These are phyloP conservation scores for Dissophora ornata DNA, from an alignment of 192 early-diverging fungal genomes.

Conservation along the genomic window DNA sequence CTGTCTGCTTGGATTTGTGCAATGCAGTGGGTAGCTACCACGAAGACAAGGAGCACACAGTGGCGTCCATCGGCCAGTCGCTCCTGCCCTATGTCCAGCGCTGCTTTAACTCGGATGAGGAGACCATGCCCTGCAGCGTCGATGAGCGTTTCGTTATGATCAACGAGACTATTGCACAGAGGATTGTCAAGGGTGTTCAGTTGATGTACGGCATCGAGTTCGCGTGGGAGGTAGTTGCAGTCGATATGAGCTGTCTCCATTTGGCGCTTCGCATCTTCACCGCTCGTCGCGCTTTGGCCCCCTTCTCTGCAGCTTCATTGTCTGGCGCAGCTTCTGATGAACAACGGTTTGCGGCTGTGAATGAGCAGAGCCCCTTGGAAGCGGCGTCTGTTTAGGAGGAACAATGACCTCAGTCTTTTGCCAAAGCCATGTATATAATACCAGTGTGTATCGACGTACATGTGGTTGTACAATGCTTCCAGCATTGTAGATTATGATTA, in stretches of 20 bases:
- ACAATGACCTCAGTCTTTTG: too few species aligned
- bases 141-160: conserved; percentile 68
- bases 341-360: not conserved
- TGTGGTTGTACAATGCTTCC: too few species aligned
- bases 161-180: conserved; percentile 69
- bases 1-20: too few species aligned
- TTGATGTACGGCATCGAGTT: conserved; percentile 91
- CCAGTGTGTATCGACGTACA: too few species aligned
- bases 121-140: conserved; percentile 56
- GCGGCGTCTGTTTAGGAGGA: not conserved
- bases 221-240: conserved; percentile 75
- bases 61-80: conserved; percentile 42
- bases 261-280: conserved; percentile 63
- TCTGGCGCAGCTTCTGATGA: not conserved
- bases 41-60: conserved; percentile 26
- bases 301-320: conserved; percentile 47
- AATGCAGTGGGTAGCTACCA: conserved; percentile 31
- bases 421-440: too few species aligned
- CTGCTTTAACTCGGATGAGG: conserved; percentile 56
- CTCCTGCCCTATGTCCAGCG: conserved; percentile 60
- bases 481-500: too few species aligned
- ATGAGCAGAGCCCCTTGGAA: not conserved
- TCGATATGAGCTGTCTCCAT: conserved; percentile 65
- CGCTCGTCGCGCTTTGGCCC: conserved; percentile 66
- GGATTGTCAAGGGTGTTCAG: conserved; percentile 86